These are phyloP conservation scores for Phytophthora pinifolia DNA, from an alignment of 352 stramenopile genomes.

Conservation along the genomic window DNA sequence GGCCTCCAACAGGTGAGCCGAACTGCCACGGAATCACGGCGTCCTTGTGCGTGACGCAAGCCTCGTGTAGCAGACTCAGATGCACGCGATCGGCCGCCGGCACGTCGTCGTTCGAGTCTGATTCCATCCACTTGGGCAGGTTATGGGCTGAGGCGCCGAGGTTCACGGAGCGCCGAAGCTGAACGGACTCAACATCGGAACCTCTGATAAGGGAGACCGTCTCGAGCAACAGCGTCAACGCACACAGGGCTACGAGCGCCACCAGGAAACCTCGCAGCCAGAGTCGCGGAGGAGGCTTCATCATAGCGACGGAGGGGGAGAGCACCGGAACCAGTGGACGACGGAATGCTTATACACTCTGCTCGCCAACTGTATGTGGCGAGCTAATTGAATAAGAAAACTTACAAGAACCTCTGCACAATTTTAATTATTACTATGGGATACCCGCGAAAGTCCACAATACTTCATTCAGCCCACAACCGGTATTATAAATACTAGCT, in stretches of 20 bases:
- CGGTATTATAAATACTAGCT: no score
- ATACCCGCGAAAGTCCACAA: no score
- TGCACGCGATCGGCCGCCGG: slow-evolving; percentile 34
- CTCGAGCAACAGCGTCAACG: slow-evolving; percentile 20
- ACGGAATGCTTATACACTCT: no score
- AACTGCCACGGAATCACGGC: slow-evolving; percentile 35
- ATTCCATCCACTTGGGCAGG: slow-evolving; percentile 2
- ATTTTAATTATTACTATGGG: no score
- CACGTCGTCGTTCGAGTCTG: slow-evolving; percentile 1
- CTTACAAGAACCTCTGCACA: no score
- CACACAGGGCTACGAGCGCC: slow-evolving; percentile 13
- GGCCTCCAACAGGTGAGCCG: slow-evolving; percentile 13
- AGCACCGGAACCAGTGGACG: no score
- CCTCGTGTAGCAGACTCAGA: slow-evolving; percentile 34
- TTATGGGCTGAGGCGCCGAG: background rate
- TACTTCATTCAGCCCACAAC: no score
- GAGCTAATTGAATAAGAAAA: no score
- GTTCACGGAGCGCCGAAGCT: slow-evolving; percentile 6
- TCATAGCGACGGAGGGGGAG: slow-evolving; percentile 8
- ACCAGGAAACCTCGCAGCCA: slow-evolving; percentile 19
- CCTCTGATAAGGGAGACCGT: slow-evolving; percentile 6
- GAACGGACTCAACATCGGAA: background rate
- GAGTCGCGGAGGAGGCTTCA: background rate
- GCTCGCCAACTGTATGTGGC: no score
- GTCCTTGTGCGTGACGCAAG: slow-evolving; percentile 34